Evolutionary conservation across 257 asterid genomes (phyloP), one percentile per base, ranked within the genome.

Genomic region (Gynochthodes officinalis): DNA sequence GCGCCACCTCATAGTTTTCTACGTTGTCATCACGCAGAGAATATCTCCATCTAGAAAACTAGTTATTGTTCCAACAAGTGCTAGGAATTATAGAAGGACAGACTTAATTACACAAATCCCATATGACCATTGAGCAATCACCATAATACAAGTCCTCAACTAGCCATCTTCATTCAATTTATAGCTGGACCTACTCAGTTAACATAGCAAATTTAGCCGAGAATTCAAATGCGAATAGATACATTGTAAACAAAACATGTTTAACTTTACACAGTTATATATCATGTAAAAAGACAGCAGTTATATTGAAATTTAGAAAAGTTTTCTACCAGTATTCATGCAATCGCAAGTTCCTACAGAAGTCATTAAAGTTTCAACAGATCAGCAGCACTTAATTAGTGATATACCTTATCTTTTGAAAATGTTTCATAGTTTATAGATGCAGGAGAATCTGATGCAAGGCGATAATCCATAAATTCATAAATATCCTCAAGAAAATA

Each of bases 401-500:
- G 30, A 25, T n/a, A 53, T 88, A 94, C 99, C 99, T 94, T 91
- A 71, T 70, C 83, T 55, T 50, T 77, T 57, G 79, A 77, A 63
- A 84, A 81, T 72, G 84, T 64, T 72, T 87, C 93, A 69, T 82
- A 79, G 77, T 77, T 84, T 75, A 94, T 81, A 72, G 87, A 88
- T 58, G 96, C 96, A 64, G 84, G 93, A 81, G 97, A 91, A 85
- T 94, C 99, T 71, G 95, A 84, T 71, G 96, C 77, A 72, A 94
- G 97, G 79, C 89, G 94, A 80, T 94, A 94, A 75, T 81, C 85
- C 86, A 90, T 66, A 39, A 73, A 85, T 79, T 94, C 96, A 84
- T 89, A 87, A 73, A 94, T 82, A 86, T 89, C 97, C 91, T 94
- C 97, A 75, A 94, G 93, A 88, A 84, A 94, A 78, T 79, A 85